Evolutionary conservation across 2,329 filamentous ascomycete species (phyloP).

Genomic region (Aspergillus jensenii): DNA sequence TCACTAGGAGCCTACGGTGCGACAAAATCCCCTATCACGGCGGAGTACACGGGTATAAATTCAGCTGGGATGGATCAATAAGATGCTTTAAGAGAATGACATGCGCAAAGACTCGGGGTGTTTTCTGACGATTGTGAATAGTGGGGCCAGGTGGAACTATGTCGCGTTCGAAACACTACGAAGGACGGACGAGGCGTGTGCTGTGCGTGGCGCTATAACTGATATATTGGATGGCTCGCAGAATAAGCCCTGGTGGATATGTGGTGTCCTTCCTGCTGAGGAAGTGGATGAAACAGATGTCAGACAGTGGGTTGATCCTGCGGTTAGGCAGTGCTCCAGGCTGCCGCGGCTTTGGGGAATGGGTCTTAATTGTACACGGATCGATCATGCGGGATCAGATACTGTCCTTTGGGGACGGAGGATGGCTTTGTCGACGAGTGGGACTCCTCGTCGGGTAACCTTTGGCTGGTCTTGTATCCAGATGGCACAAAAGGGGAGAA

Average conservation of each 20-base stretch:
- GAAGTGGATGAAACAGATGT: conserved; percentile 48
- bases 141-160: conserved; percentile 46
- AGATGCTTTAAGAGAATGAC: conserved; percentile 56
- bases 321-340: conserved; percentile 27
- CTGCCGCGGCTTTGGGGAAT: conserved; percentile 57
- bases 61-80: conserved; percentile 49
- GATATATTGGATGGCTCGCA: conserved; percentile 9
- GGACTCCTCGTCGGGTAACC: conserved; percentile 26
- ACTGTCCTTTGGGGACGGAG: conserved; percentile 33
- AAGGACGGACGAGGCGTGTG: conserved; percentile 60
- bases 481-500: conserved; percentile 68
- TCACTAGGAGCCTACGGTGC: conserved; percentile 68
- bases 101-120: conserved; percentile 53
- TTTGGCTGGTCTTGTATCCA: conserved; percentile 63
- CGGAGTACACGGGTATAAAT: conserved; percentile 66
- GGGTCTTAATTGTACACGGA: conserved; percentile 64
- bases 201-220: conserved; percentile 51
- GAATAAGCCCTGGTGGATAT: conserved; percentile 57
- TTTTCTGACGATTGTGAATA: conserved; percentile 43
- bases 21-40: conserved; percentile 60
- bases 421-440: conserved; percentile 23
- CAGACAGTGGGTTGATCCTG: conserved; percentile 43
- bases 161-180: conserved; percentile 68
- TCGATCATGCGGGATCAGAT: conserved; percentile 39
- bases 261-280: conserved; percentile 61